Base-by-base conservation (phyloP, 2,329 filamentous ascomycete genomes). In the Whalleya microplaca region DNA sequence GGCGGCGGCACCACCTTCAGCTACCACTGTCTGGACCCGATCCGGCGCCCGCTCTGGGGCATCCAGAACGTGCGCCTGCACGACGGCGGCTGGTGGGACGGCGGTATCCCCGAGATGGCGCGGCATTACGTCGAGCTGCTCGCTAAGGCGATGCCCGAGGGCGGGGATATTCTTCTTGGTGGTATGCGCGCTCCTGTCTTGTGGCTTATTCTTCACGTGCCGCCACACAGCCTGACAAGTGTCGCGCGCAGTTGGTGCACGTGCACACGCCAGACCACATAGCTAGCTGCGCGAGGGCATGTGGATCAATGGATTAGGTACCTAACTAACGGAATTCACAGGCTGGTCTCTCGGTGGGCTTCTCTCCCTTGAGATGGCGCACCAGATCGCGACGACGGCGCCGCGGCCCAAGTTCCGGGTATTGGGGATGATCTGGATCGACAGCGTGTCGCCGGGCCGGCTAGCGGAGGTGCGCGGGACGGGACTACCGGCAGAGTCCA, bases 1-100 rank as follows among this genome's bases (percentile, higher is more conserved):
- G 84, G 84, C 61, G 83, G 84, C 61, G 84, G 84, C 65, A 86
- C 84, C 1, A 80, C 78, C 2, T 85, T 83, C 65, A 78, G 76
- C 62, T 86, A 86, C 67, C 77, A 83, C 69, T 80, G 79, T 59
- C 74, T 87, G 3, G 75, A 78, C 18, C 65, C 74, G 1, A 72
- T 86, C 20, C 69, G 71, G 32, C 80, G 84, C 4, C 70, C 74
- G 18, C 69, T 84, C 40, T 84, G 80, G 59, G 84, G 78, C 49
- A 82, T 87, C 53, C 71, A 76, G 56, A 86, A 86, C 66, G 80
- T 83, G 3, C 72, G 74, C 55, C 85, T 84, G 63, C 69, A 74
- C 57, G 74, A 75, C 1, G 78, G 76, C 7, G 69, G 75, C 14
- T 70, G 69, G 5, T 86, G 82, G 72, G 71, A 75, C 0, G 82